phyloP scores from a whole-genome alignment of 192 early-diverging fungal genomes.

The Backusella australiensis region DNA sequence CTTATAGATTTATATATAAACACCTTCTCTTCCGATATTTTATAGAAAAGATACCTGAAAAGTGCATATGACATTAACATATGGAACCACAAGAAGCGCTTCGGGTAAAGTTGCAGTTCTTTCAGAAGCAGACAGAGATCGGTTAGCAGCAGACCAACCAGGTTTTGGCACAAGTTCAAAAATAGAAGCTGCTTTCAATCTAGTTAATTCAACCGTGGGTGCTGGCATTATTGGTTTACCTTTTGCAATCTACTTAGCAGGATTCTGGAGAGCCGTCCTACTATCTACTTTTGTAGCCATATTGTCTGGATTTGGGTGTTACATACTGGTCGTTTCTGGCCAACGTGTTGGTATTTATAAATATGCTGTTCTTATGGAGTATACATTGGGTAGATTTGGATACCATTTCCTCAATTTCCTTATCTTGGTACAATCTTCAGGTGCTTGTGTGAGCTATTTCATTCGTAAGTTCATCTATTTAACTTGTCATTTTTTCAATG shows the following conservation, averaged over 20 bases:
- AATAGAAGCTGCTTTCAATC: conserved; percentile 53
- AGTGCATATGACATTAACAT: conserved; percentile 37
- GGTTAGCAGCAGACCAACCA: conserved; percentile 34
- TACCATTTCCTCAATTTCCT: conserved; percentile 52
- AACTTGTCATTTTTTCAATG: background rate
- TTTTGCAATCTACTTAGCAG: conserved; percentile 60
- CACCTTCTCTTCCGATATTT: background rate
- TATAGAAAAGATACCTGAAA: background rate
- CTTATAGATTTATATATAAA: too few relatives aligned
- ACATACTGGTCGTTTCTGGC: conserved; percentile 56
- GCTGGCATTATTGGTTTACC: conserved; percentile 69
- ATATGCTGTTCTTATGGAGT: conserved; percentile 51
- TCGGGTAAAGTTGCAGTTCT: background rate
- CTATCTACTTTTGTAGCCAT: conserved; percentile 45
- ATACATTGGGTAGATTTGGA: conserved; percentile 52
- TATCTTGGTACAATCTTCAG: conserved; percentile 57
- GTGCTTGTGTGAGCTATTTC: conserved; percentile 63
- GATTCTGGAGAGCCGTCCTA: conserved; percentile 55
- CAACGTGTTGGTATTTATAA: conserved; percentile 52
- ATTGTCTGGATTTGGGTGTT: conserved; percentile 51
- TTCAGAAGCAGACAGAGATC: conserved; percentile 22
- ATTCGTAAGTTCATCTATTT: conserved; percentile 34
- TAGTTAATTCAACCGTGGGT: conserved; percentile 70
- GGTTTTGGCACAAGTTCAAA: conserved; percentile 41
- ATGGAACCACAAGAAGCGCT: conserved; percentile 33